Evolutionary conservation across 495 filamentous ascomycete species (phyloP).

Genomic region (Talaromyces proteolyticus): DNA sequence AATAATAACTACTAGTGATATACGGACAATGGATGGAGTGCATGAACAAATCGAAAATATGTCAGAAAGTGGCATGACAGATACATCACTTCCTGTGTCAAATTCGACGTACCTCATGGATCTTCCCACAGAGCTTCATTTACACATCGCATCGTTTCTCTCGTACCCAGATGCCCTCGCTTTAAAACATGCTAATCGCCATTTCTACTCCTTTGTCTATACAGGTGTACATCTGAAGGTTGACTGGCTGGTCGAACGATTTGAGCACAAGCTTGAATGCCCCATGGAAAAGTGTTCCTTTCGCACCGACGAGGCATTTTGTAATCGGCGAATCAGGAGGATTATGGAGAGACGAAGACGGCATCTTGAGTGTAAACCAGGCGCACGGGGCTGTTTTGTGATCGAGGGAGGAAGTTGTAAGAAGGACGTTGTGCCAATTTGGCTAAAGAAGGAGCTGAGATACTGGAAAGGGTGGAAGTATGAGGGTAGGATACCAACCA

Average conservation of each 20-base stretch:
- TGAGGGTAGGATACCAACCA: slow-evolving; percentile 3
- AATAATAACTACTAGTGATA: too few relatives aligned
- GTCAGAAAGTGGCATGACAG: too few relatives aligned
- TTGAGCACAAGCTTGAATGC: slow-evolving; percentile 37
- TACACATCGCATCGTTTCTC: slow-evolving; percentile 76
- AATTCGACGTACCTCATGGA: slow-evolving; percentile 25
- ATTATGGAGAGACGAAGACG: slow-evolving; percentile 38
- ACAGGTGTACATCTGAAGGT: slow-evolving; percentile 62
- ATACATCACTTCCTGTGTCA: neutral
- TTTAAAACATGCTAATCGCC: slow-evolving; percentile 56
- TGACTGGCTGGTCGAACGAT: slow-evolving; percentile 59
- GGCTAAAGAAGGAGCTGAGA: slow-evolving; percentile 23
- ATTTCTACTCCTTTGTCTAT: slow-evolving; percentile 59
- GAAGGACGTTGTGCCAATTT: slow-evolving; percentile 22
- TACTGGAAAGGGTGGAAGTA: neutral
- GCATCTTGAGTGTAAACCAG: slow-evolving; percentile 32
- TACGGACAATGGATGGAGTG: too few relatives aligned
- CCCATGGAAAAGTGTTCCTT: slow-evolving; percentile 44
- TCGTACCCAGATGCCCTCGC: slow-evolving; percentile 66
- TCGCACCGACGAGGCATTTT: slow-evolving; percentile 38
- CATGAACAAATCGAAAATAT: too few relatives aligned
- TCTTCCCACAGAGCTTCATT: slow-evolving; percentile 61
- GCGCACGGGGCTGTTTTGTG: slow-evolving; percentile 26
- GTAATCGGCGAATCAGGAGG: slow-evolving; percentile 29
- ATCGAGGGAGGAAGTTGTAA: slow-evolving; percentile 31